phyloP scores from a whole-genome alignment of 306 rosid genomes.

The Vicia faba region DNA sequence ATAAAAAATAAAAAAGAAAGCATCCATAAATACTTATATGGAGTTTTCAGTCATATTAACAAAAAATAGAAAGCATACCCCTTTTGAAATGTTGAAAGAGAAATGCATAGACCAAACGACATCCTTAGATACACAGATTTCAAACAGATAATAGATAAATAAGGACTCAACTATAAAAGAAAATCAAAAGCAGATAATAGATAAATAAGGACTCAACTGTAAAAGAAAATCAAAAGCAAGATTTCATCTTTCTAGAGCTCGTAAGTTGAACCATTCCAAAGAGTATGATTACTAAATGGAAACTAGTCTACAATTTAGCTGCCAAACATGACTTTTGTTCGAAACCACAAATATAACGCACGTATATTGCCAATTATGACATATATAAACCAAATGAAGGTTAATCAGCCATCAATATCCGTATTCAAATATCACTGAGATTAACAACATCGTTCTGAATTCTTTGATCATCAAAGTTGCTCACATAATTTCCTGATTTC shows the following conservation, averaged over 20 bases:
- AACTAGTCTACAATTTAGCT: neutral
- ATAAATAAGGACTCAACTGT: too few species aligned
- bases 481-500: constrained; percentile 53
- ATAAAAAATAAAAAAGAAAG: too few species aligned
- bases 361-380: constrained; percentile 27
- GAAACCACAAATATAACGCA: neutral
- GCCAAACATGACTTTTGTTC: neutral
- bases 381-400: constrained; percentile 38
- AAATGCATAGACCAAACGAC: too few species aligned
- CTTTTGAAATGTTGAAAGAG: too few species aligned
- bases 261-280: neutral
- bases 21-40: too few species aligned
- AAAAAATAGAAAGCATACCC: too few species aligned
- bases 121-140: too few species aligned
- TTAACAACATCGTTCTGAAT: constrained; percentile 42
- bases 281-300: neutral
- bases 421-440: constrained; percentile 37
- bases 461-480: constrained; percentile 43
- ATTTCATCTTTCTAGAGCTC: neutral
- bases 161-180: too few species aligned
- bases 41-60: too few species aligned
- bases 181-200: neutral
- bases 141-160: too few species aligned
- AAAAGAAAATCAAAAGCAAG: neutral
- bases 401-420: constrained; percentile 34